phyloP scores from a whole-genome alignment of 139 green algal species.

The Chlamydomonas schloesseri region DNA sequence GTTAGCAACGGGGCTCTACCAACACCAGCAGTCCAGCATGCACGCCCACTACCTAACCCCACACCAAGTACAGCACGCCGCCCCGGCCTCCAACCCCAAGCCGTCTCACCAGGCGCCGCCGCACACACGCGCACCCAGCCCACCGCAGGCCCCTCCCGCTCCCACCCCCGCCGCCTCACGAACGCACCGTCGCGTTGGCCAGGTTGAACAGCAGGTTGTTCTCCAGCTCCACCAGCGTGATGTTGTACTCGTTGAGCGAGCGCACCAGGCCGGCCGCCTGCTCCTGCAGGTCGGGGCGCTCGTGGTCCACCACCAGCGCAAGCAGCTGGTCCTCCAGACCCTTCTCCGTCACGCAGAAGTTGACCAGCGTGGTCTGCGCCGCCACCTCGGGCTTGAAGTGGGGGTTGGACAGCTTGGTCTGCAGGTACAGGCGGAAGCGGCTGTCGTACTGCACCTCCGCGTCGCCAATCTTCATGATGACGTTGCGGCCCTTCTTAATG shows the following conservation, averaged over 20 bases:
- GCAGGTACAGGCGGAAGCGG: slow-evolving; percentile 81
- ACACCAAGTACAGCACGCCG: too few relatives aligned
- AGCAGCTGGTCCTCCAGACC: slow-evolving; percentile 91
- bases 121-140: too few relatives aligned
- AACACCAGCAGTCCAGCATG: too few relatives aligned
- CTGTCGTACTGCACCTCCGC: slow-evolving; percentile 67
- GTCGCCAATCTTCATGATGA: slow-evolving; percentile 90
- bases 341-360: slow-evolving; percentile 88
- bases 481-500: slow-evolving; percentile 78
- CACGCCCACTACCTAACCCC: too few relatives aligned
- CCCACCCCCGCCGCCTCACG: too few relatives aligned
- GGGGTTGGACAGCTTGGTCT: slow-evolving; percentile 92
- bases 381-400: slow-evolving; percentile 94
- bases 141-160: too few relatives aligned
- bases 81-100: too few relatives aligned
- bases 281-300: slow-evolving; percentile 89
- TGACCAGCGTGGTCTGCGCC: slow-evolving; percentile 90
- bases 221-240: slow-evolving; percentile 90
- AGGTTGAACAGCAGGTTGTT: slow-evolving; percentile 87
- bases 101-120: too few relatives aligned
- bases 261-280: slow-evolving; percentile 71
- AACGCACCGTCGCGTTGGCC: slow-evolving; percentile 74
- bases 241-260: slow-evolving; percentile 88
- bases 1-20: too few relatives aligned
- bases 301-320: slow-evolving; percentile 90